Base-by-base conservation (phyloP, 768 basidiomycete species). In the Hericium coralloides region DNA sequence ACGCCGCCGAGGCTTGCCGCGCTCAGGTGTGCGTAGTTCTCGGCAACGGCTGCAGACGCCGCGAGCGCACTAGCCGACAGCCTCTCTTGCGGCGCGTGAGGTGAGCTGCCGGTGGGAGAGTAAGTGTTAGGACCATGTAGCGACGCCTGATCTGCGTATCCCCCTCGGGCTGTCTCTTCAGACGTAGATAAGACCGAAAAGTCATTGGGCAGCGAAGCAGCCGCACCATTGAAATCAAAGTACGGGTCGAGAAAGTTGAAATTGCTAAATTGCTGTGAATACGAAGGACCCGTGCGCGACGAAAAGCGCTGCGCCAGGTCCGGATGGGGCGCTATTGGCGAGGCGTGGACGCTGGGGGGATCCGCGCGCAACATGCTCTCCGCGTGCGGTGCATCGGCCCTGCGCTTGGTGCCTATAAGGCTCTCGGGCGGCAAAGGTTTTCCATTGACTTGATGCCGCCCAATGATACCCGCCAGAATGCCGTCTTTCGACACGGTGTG, bases 281-380 rank as follows among this genome's bases (percentile, higher is more conserved):
- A 62, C 55, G 66, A 53, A 70, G 59, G 50, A 64, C 68, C 49
- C 66, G 55, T 36, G 68, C 66, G 49, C 71, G 70, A n/a, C 36
- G 20, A 60, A 58, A 38, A 65, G 18, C 26, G 63, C 53, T 56
- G 60, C 14, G 60, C 26, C 22, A 38, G 53, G 18, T 53, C 61
- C 15, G 57, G 55, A n/a, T 55, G 57, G 37, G 61, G 59, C 7
- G 51, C 52, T n/a, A 57, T 41, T n/a, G 61, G 61, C 20, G 54
- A 55, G 53, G 62, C 25, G 38, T 58, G 55, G 38, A 63, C 62
- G 20, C 52, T 58, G n/a, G 85, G 82, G 3, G 87, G 85, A 73
- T 92, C 90, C 50, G 81, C 87, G 49, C 89, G 85, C 55, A 92
- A 69, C 73, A 89, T 79, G 65, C 86, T 88, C 68, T 92, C 90